Percentiles rank a stretch among this genome's conserved stretches.
These are phyloP conservation scores for Argentina anserina DNA, from an alignment of 306 rosid genomes.

Conservation along the genomic window DNA sequence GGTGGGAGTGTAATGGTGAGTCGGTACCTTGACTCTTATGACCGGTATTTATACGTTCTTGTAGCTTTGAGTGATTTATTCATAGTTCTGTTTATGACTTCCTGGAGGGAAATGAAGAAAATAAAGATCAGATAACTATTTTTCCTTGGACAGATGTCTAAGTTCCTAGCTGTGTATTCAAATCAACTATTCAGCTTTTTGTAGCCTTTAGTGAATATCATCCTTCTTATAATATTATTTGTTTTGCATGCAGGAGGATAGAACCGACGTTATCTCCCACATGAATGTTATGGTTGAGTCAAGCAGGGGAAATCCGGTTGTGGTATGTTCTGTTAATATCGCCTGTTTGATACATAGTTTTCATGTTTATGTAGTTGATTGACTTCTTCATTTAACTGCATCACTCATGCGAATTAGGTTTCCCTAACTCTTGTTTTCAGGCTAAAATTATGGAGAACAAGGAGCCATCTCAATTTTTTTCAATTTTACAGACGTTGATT, in stretches of 20 bases:
- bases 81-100: not conserved
- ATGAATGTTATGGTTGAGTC: slow-evolving; percentile 52
- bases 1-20: slow-evolving; percentile 53
- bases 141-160: not conserved
- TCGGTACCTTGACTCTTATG: slow-evolving; percentile 1
- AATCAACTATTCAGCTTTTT: not conserved
- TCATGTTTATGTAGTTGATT: slow-evolving; percentile 9
- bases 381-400: slow-evolving; percentile 12
- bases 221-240: slow-evolving; percentile 10
- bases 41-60: slow-evolving; percentile 5
- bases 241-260: slow-evolving; percentile 60
- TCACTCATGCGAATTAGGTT: slow-evolving; percentile 1
- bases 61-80: not conserved
- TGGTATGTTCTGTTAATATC: slow-evolving; percentile 47
- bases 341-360: slow-evolving; percentile 14
- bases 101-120: not conserved
- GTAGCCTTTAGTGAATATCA: slow-evolving; percentile 11
- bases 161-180: slow-evolving; percentile 12
- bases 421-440: slow-evolving; percentile 44
- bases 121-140: not conserved
- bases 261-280: slow-evolving; percentile 53
- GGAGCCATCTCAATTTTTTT: slow-evolving; percentile 87
- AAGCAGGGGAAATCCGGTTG: slow-evolving; percentile 49
- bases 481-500: slow-evolving; percentile 60
- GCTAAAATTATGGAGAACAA: slow-evolving; percentile 68